Conservation (phyloP, 164 flowering plant species). For the Umbilicus rupestris region DNA sequence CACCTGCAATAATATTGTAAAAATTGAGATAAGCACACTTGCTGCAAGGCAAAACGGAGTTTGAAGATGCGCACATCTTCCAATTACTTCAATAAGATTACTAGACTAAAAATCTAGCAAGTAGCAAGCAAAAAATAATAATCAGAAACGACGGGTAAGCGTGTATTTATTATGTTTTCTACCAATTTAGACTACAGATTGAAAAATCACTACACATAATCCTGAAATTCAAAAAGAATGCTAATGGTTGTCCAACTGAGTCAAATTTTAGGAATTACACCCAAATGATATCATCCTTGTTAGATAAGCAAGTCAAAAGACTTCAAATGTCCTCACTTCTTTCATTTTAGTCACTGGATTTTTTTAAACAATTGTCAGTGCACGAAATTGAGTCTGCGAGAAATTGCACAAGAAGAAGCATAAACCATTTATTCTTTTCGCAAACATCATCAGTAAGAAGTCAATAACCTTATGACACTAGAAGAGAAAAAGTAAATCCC, state of each 20-base stretch:
- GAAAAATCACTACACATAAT: too few species aligned
- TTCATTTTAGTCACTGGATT: not conserved
- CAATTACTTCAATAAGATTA: not conserved
- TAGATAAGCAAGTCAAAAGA: not conserved
- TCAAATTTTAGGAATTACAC: not conserved
- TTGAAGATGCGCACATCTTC: not conserved
- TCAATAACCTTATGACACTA: not conserved
- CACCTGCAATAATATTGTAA: not conserved
- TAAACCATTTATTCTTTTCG: not conserved
- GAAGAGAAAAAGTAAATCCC: too few species aligned
- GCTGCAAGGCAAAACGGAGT: not conserved
- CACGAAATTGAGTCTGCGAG: not conserved
- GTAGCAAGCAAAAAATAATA: not conserved
- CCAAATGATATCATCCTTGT: not conserved
- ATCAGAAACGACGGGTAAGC: too few species aligned
- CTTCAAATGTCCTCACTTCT: too few species aligned
- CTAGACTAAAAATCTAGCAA: not conserved
- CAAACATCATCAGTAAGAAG: not conserved
- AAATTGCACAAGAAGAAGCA: not conserved
- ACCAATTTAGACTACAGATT: too few species aligned
- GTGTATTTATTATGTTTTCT: too few species aligned
- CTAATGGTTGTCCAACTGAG: not conserved
- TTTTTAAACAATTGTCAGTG: not conserved
- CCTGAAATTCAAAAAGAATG: not conserved
- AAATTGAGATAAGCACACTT: not conserved